A percentile compares a stretch with the other conserved stretches of the same genome.
Evolutionary conservation across 2,329 filamentous ascomycete genomes (phyloP).

Genomic region (Podosphaera xanthii): DNA sequence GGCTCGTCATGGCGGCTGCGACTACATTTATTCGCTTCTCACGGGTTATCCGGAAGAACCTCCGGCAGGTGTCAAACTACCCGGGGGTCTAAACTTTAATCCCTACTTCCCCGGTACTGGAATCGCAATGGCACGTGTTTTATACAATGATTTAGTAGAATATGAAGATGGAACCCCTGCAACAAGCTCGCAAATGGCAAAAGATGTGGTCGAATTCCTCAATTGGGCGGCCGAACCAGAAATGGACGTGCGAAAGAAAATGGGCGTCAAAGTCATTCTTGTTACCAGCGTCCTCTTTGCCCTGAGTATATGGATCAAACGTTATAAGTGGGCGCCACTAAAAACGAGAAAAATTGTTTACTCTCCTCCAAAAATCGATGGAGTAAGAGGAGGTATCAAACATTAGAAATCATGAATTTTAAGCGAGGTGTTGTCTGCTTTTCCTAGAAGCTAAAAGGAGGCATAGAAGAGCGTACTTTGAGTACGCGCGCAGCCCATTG

Average conservation of each 20-base stretch:
- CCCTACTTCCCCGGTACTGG: conserved; percentile 98
- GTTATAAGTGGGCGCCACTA: conserved; percentile 95
- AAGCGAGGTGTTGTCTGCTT: not conserved
- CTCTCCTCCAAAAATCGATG: conserved; percentile 37
- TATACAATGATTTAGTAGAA: conserved; percentile 92
- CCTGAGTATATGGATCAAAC: conserved; percentile 90
- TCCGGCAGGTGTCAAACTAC: conserved; percentile 68
- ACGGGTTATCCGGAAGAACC: conserved; percentile 95
- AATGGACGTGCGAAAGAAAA: conserved; percentile 98
- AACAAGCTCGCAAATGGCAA: conserved; percentile 96
- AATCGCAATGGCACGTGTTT: conserved; percentile 95
- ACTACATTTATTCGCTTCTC: conserved; percentile 94
- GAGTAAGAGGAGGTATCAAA: not conserved
- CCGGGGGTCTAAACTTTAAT: conserved; percentile 95
- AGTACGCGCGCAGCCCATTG: not conserved
- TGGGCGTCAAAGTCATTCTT: conserved; percentile 90
- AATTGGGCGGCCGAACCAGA: conserved; percentile 98
- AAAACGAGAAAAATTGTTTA: conserved; percentile 91
- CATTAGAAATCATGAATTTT: not conserved
- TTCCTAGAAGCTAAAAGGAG: not conserved
- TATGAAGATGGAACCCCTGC: conserved; percentile 94
- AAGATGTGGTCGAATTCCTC: conserved; percentile 95
- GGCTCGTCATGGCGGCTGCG: conserved; percentile 87
- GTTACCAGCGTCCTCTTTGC: conserved; percentile 60
- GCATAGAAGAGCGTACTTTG: not conserved